phyloP scores from a whole-genome alignment of 2,329 filamentous ascomycete genomes.

The Pseudopyricularia javanii region DNA sequence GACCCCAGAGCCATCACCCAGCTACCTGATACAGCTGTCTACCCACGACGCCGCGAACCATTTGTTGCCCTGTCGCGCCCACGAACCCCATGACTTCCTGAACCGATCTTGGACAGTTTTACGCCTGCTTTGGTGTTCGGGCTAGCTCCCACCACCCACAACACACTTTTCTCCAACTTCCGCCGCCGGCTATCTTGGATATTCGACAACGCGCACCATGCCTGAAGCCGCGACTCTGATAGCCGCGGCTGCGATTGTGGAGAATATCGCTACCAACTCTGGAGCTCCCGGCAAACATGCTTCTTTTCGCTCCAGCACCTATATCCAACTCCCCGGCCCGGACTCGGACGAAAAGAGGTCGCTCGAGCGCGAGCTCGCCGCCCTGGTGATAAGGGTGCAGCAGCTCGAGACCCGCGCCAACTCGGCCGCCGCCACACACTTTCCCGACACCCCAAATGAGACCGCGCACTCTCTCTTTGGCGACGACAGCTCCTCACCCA shows the following conservation, averaged over 20 bases:
- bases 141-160: not conserved
- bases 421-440: slow-evolving; percentile 39
- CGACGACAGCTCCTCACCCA: slow-evolving; percentile 34
- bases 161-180: not conserved
- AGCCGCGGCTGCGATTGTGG: slow-evolving; percentile 17
- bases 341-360: slow-evolving; percentile 63
- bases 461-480: slow-evolving; percentile 51
- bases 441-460: slow-evolving; percentile 78
- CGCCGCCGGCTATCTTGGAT: not conserved
- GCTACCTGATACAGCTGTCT: not conserved
- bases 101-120: not conserved
- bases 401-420: slow-evolving; percentile 70
- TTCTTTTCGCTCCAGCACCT: slow-evolving; percentile 24
- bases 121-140: not conserved
- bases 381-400: slow-evolving; percentile 66
- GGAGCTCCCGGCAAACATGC: slow-evolving; percentile 5
- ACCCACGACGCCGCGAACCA: not conserved
- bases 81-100: not conserved
- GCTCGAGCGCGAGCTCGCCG: slow-evolving; percentile 73
- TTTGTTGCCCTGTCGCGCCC: not conserved
- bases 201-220: slow-evolving; percentile 14
- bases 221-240: slow-evolving; percentile 15
- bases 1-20: not conserved
- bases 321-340: slow-evolving; percentile 64
- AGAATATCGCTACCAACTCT: slow-evolving; percentile 16